Percentiles rank a stretch among this genome's conserved stretches.
Evolutionary conservation across 2,329 filamentous ascomycete species (phyloP).

Genomic region (Pseudopithomyces chartarum): DNA sequence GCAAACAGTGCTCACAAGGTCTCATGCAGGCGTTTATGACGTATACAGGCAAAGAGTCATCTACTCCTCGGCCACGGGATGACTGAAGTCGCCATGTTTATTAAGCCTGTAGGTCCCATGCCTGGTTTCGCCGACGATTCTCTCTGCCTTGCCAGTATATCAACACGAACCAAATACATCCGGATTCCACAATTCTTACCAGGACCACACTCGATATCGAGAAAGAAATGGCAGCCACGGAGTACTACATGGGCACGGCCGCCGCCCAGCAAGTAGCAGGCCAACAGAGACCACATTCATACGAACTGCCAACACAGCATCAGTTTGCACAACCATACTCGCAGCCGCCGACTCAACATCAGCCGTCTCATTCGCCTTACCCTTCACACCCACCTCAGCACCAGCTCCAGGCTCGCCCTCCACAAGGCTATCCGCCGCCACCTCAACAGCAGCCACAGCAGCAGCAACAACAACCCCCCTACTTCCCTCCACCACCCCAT

Average conservation of each 20-base stretch:
- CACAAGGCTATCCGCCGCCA: background rate
- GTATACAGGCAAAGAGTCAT: slow-evolving; percentile 18
- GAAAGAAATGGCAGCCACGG: slow-evolving; percentile 37
- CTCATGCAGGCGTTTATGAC: slow-evolving; percentile 31
- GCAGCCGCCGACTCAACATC: slow-evolving; percentile 22
- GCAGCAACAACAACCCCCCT: slow-evolving; percentile 27
- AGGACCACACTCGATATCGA: background rate
- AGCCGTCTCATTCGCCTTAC: slow-evolving; percentile 24
- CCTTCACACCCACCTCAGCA: slow-evolving; percentile 6
- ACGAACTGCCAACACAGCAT: slow-evolving; percentile 18
- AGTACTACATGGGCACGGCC: slow-evolving; percentile 38
- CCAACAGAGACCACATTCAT: slow-evolving; percentile 16
- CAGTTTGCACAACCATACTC: slow-evolving; percentile 4
- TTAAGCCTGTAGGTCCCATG: slow-evolving; percentile 18
- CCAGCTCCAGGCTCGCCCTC: slow-evolving; percentile 6
- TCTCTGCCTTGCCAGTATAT: background rate
- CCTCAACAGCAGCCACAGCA: slow-evolving; percentile 16
- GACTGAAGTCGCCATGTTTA: slow-evolving; percentile 32
- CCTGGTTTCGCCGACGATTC: slow-evolving; percentile 11
- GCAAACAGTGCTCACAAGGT: slow-evolving; percentile 17
- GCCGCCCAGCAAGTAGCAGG: slow-evolving; percentile 26
- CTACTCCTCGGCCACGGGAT: slow-evolving; percentile 8
- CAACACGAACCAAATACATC: background rate
- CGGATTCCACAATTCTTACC: background rate
- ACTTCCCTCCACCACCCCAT: slow-evolving; percentile 25